phyloP scores from a whole-genome alignment of 805 yeast genomes.

The Suhomyces faveliae region DNA sequence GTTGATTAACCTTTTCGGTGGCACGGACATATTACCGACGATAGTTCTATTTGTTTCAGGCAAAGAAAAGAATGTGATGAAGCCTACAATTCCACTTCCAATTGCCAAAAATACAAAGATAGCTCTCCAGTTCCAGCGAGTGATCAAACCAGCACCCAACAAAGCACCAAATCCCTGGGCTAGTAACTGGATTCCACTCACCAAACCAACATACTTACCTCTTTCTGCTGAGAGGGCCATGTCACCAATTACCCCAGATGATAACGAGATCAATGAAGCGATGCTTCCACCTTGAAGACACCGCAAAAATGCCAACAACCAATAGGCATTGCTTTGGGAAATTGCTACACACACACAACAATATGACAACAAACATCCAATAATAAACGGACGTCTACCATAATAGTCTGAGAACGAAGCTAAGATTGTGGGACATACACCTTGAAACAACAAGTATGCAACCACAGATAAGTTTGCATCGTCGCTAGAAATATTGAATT shows the following conservation, averaged over 20 bases:
- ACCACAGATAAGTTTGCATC: conserved; percentile 70
- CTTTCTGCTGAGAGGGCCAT: conserved; percentile 61
- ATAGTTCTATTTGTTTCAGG: conserved; percentile 76
- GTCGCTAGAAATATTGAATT: conserved; percentile 57
- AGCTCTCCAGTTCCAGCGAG: conserved; percentile 59
- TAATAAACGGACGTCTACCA: conserved; percentile 71
- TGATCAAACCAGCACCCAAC: conserved; percentile 47
- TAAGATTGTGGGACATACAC: conserved; percentile 67
- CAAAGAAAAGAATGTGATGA: conserved; percentile 33
- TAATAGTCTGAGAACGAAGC: conserved; percentile 65
- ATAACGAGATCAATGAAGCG: conserved; percentile 71
- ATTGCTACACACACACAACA: conserved; percentile 64
- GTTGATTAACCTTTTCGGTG: conserved; percentile 45
- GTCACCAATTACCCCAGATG: conserved; percentile 74
- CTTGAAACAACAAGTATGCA: conserved; percentile 74
- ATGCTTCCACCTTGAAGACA: conserved; percentile 77
- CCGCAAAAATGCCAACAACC: conserved; percentile 63
- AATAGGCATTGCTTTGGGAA: conserved; percentile 56
- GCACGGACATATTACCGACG: conserved; percentile 72
- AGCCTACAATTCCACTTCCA: conserved; percentile 50
- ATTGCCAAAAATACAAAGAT: conserved; percentile 76
- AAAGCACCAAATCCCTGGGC: conserved; percentile 82
- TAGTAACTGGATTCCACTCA: conserved; percentile 60
- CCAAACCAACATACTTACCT: conserved; percentile 68
- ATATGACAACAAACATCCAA: conserved; percentile 54